Evolutionary conservation across 2,329 filamentous ascomycete genomes (phyloP).

Genomic region (Fusarium mexicanum): DNA sequence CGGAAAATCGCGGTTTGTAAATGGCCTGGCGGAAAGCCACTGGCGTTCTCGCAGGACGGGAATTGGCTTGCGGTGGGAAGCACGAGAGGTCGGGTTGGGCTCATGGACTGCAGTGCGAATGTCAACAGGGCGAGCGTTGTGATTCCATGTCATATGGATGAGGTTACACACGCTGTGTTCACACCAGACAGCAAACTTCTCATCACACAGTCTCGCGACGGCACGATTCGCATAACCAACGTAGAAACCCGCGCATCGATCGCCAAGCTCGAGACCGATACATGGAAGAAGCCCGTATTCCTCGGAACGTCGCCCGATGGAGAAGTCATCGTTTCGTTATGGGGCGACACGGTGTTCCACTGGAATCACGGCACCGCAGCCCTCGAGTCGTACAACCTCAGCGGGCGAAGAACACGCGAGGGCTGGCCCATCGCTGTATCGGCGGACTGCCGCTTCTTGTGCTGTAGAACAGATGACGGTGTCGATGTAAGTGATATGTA

Average conservation of each 20-base stretch:
- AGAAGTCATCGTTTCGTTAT: slow-evolving; percentile 46
- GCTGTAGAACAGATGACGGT: slow-evolving; percentile 49
- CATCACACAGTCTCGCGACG: slow-evolving; percentile 42
- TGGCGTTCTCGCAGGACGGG: slow-evolving; percentile 40
- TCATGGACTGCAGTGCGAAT: slow-evolving; percentile 33
- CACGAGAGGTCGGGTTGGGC: slow-evolving; percentile 34
- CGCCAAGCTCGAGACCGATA: slow-evolving; percentile 45
- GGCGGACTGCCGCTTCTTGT: slow-evolving; percentile 48
- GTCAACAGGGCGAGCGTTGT: slow-evolving; percentile 26
- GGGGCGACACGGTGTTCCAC: slow-evolving; percentile 48
- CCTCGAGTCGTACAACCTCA: slow-evolving; percentile 47
- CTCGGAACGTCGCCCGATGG: slow-evolving; percentile 44
- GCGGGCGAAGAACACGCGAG: slow-evolving; percentile 44
- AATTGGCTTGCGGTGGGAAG: slow-evolving; percentile 37
- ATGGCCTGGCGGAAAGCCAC: slow-evolving; percentile 36
- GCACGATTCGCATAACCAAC: slow-evolving; percentile 42
- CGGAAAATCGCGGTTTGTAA: slow-evolving; percentile 28
- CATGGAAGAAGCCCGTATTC: slow-evolving; percentile 42
- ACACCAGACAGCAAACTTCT: slow-evolving; percentile 39
- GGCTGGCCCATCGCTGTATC: slow-evolving; percentile 52
- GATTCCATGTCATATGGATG: slow-evolving; percentile 38
- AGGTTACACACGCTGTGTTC: slow-evolving; percentile 42
- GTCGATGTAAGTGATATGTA: slow-evolving; percentile 48
- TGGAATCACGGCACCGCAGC: slow-evolving; percentile 46
- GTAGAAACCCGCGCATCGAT: slow-evolving; percentile 31